Percentiles rank a stretch among this genome's conserved stretches.
Evolutionary conservation across 2,329 filamentous ascomycete genomes (phyloP).

Genomic region (Fusarium penzigii): DNA sequence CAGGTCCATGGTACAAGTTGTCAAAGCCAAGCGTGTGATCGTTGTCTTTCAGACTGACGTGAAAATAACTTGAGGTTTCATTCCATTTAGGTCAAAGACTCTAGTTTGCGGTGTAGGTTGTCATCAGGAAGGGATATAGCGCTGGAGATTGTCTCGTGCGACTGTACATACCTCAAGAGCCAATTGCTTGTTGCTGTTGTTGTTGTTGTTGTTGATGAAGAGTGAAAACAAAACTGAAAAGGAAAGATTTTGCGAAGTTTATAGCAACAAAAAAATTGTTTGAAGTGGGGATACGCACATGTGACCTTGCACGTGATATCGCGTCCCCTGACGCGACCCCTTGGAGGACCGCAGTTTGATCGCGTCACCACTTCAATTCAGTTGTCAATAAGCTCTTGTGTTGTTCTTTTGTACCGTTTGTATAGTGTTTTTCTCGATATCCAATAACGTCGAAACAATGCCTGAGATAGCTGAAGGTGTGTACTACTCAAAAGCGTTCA

Average conservation of each 20-base stretch:
- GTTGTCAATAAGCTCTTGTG: neutral
- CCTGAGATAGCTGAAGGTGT: slow-evolving; percentile 64
- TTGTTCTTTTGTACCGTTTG: neutral
- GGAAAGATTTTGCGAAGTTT: slow-evolving; percentile 28
- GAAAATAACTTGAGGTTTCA: slow-evolving; percentile 77
- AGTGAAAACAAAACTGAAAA: slow-evolving; percentile 14
- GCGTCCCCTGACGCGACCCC: slow-evolving; percentile 10
- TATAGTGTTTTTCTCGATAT: neutral
- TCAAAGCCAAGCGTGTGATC: slow-evolving; percentile 18
- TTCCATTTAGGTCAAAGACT: slow-evolving; percentile 88
- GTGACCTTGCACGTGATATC: slow-evolving; percentile 27
- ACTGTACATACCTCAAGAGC: slow-evolving; percentile 26
- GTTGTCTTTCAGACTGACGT: slow-evolving; percentile 83
- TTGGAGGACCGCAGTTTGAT: neutral
- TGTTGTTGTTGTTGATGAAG: slow-evolving; percentile 15
- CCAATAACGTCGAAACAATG: slow-evolving; percentile 43
- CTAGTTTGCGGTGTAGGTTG: slow-evolving; percentile 89
- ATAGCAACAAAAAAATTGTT: slow-evolving; percentile 30
- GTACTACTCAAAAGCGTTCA: slow-evolving; percentile 9
- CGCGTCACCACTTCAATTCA: slow-evolving; percentile 2
- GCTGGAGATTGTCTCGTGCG: slow-evolving; percentile 11
- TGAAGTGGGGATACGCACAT: slow-evolving; percentile 20
- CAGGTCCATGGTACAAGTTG: slow-evolving; percentile 7
- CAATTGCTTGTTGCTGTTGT: slow-evolving; percentile 22
- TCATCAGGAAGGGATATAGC: slow-evolving; percentile 65